These are phyloP conservation scores for Allantophomopsis cytisporea DNA, from an alignment of 2,329 filamentous ascomycete species.

Conservation along the genomic window DNA sequence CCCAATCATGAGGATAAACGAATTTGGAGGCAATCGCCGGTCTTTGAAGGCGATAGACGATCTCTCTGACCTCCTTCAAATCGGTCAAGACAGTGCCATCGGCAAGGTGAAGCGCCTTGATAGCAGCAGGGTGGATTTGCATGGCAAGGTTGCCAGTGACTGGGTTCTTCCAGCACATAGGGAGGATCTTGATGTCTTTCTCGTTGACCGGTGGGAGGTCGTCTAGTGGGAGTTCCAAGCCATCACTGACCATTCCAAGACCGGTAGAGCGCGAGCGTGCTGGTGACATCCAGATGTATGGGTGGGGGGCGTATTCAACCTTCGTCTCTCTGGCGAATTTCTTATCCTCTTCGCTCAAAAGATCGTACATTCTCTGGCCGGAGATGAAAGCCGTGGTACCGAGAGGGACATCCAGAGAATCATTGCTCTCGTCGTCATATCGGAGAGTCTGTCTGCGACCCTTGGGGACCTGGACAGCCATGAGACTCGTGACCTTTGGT, in stretches of 20 bases:
- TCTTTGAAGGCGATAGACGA: slow-evolving; percentile 59
- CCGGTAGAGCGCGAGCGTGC: slow-evolving; percentile 55
- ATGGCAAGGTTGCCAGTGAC: slow-evolving; percentile 54
- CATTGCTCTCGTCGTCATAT: slow-evolving; percentile 59
- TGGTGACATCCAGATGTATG: slow-evolving; percentile 69
- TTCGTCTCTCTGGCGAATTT: slow-evolving; percentile 51
- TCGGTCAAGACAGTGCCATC: slow-evolving; percentile 60
- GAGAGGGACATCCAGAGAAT: slow-evolving; percentile 53
- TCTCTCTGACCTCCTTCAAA: slow-evolving; percentile 48
- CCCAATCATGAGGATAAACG: slow-evolving; percentile 67
- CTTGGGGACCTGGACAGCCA: slow-evolving; percentile 60
- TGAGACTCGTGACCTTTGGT: slow-evolving; percentile 56
- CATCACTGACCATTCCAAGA: slow-evolving; percentile 57
- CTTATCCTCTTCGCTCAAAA: slow-evolving; percentile 51
- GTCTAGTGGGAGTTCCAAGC: slow-evolving; percentile 40
- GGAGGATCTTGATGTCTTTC: slow-evolving; percentile 55
- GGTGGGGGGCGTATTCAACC: slow-evolving; percentile 66
- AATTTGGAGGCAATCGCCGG: slow-evolving; percentile 55
- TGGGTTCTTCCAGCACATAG: slow-evolving; percentile 69
- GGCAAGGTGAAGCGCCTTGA: slow-evolving; percentile 52
- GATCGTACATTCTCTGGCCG: slow-evolving; percentile 57
- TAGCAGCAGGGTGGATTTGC: slow-evolving; percentile 61
- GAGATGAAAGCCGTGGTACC: slow-evolving; percentile 67
- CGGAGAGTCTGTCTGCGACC: slow-evolving; percentile 52
- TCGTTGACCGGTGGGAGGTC: slow-evolving; percentile 53